A percentile compares a stretch with the other conserved stretches of the same genome.
Evolutionary conservation across 768 basidiomycete species (phyloP).

Genomic region (Botryobasidium botryosum): DNA sequence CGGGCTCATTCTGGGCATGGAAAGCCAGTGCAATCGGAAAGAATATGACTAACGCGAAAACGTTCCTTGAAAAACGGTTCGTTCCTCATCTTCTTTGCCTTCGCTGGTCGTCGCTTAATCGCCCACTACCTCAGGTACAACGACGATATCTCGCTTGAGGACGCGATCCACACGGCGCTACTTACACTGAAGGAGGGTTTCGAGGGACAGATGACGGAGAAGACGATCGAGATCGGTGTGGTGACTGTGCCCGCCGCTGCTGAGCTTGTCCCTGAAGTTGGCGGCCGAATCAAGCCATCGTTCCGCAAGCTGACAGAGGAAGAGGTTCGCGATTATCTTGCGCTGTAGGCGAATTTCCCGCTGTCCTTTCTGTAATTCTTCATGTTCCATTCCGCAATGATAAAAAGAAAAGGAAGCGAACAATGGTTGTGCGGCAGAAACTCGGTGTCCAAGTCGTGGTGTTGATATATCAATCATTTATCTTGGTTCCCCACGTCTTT

Average conservation of each 20-base stretch:
- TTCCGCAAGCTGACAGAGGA: constrained; percentile 94
- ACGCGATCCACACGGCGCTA: constrained; percentile 96
- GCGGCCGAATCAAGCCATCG: constrained; percentile 54
- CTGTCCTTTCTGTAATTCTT: too few species aligned
- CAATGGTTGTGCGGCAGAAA: too few species aligned
- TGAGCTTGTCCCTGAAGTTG: constrained; percentile 28
- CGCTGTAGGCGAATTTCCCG: too few species aligned
- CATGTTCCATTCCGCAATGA: too few species aligned
- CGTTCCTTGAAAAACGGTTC: constrained; percentile 95
- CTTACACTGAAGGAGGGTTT: constrained; percentile 97
- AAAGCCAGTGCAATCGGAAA: constrained; percentile 99
- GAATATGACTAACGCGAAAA: constrained; percentile 99
- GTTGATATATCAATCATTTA: too few species aligned
- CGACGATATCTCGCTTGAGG: constrained; percentile 96
- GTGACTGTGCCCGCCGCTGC: constrained; percentile 70
- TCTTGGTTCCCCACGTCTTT: too few species aligned
- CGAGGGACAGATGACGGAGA: constrained; percentile 99
- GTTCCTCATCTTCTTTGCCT: not conserved
- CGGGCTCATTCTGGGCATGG: constrained; percentile 99
- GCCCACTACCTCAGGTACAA: constrained; percentile 51
- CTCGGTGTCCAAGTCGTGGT: too few species aligned
- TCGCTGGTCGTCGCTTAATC: not conserved
- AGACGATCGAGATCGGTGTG: constrained; percentile 97
- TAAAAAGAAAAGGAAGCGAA: too few species aligned
- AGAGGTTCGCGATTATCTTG: constrained; percentile 91